A percentile compares a stretch with the other conserved stretches of the same genome.
phyloP scores from a whole-genome alignment of 108 stramenopile species.

The Conticribra guillardii region DNA sequence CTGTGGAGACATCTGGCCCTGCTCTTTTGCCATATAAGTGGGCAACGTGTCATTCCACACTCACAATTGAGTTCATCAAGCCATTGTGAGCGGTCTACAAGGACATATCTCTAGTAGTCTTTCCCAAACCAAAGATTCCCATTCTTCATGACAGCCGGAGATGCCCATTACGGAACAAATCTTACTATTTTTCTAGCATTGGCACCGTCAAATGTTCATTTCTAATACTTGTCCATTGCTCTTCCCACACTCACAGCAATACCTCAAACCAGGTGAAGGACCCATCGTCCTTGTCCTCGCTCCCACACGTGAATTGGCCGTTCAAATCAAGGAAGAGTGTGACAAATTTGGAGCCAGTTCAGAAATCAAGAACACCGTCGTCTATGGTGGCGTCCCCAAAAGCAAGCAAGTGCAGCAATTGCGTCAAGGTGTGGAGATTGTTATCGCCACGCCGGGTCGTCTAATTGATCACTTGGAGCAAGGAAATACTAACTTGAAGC shows the following conservation, averaged over 20 bases:
- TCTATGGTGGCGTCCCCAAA: slow-evolving; percentile 99
- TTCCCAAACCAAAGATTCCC: too few species aligned
- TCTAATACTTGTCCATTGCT: slow-evolving; percentile 13
- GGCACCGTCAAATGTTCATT: too few species aligned
- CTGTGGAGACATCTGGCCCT: too few species aligned
- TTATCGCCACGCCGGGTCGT: slow-evolving; percentile 98
- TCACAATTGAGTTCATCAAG: too few species aligned
- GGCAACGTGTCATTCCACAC: too few species aligned
- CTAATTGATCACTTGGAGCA: slow-evolving; percentile 97
- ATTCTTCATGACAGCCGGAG: too few species aligned
- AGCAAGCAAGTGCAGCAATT: slow-evolving; percentile 77
- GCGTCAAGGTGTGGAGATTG: slow-evolving; percentile 92
- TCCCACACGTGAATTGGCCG: slow-evolving; percentile 98
- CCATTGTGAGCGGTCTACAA: too few species aligned
- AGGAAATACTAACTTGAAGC: slow-evolving; percentile 94
- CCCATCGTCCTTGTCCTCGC: slow-evolving; percentile 97
- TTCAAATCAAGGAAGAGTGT: slow-evolving; percentile 99
- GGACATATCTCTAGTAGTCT: too few species aligned
- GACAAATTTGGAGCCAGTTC: slow-evolving; percentile 96
- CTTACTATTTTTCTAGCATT: too few species aligned
- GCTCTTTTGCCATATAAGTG: too few species aligned
- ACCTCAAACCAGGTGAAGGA: slow-evolving; percentile 98
- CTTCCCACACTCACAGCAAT: slow-evolving; percentile 75
- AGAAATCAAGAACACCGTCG: slow-evolving; percentile 97
- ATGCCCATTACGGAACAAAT: too few species aligned